Percentiles rank a stretch among this genome's conserved stretches.
Evolutionary conservation across 2,329 filamentous ascomycete species (phyloP).

Genomic region (Colletotrichum nymphaeae): DNA sequence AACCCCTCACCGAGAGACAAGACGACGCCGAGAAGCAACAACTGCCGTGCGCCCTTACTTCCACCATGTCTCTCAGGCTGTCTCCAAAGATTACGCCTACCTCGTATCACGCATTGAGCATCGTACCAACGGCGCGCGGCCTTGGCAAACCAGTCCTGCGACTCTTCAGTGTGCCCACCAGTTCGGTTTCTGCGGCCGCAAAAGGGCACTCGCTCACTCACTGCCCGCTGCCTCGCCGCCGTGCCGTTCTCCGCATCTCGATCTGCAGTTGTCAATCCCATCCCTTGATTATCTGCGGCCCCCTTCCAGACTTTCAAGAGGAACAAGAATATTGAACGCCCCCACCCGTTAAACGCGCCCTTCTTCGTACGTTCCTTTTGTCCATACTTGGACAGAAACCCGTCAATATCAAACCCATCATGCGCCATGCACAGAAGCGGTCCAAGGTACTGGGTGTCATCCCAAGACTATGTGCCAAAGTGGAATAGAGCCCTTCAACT

Average conservation of each 20-base stretch:
- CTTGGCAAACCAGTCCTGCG: slow-evolving; percentile 3
- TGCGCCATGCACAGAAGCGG: slow-evolving; percentile 5
- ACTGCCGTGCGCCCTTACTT: background rate
- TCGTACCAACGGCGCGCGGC: slow-evolving; percentile 10
- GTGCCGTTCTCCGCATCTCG: background rate
- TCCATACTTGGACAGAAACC: background rate
- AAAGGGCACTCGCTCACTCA: background rate
- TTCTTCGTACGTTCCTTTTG: background rate
- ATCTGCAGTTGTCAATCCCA: background rate
- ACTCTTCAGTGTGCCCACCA: background rate
- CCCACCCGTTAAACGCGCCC: background rate
- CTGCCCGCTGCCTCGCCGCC: background rate
- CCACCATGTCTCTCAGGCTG: background rate
- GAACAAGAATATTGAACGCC: background rate
- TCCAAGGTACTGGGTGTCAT: slow-evolving; percentile 12
- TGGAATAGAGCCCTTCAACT: background rate
- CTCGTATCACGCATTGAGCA: background rate
- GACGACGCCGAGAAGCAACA: background rate
- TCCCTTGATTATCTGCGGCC: background rate
- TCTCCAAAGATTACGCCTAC: background rate
- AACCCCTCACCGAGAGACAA: background rate
- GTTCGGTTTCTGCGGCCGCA: background rate
- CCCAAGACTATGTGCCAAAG: slow-evolving; percentile 12
- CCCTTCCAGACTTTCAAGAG: background rate
- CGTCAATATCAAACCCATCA: background rate